Evolutionary conservation across 2,329 filamentous ascomycete genomes (phyloP).

Genomic region (Fusarium scirpi): DNA sequence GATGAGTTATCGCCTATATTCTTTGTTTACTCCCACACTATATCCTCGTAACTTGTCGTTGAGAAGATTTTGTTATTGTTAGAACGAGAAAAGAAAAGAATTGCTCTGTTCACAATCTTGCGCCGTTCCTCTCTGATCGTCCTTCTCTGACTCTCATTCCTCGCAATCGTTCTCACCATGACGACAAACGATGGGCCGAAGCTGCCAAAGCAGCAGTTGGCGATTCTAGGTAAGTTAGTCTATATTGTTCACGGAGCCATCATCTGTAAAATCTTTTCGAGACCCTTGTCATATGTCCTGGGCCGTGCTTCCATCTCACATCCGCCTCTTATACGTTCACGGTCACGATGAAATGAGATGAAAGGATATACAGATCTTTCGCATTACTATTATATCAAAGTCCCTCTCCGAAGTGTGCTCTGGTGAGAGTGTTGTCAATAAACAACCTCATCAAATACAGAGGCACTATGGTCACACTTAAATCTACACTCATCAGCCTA

Average conservation of each 20-base stretch:
- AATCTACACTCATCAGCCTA: neutral
- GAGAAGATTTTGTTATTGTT: neutral
- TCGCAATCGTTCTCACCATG: constrained; percentile 38
- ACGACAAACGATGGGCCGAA: constrained; percentile 60
- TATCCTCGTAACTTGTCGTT: neutral
- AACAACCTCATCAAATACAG: neutral
- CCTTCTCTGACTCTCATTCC: neutral
- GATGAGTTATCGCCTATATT: constrained; percentile 11
- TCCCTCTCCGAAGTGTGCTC: neutral
- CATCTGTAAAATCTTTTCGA: neutral
- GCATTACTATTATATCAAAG: neutral
- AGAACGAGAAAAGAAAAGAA: constrained; percentile 16
- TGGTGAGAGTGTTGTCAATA: too few species aligned
- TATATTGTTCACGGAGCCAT: neutral
- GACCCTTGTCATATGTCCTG: neutral
- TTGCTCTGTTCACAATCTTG: constrained; percentile 3
- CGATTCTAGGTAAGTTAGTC: constrained; percentile 75
- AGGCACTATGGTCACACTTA: constrained; percentile 9
- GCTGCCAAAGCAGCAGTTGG: constrained; percentile 80
- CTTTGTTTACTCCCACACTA: neutral
- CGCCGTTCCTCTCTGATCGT: constrained; percentile 4
- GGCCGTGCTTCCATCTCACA: constrained; percentile 6
- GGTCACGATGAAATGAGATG: neutral
- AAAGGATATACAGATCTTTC: neutral
- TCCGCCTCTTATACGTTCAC: neutral